Percentiles rank a stretch among this genome's conserved stretches.
Evolutionary conservation across 2,329 filamentous ascomycete genomes (phyloP).

Genomic region (Huntiella moniliformis): DNA sequence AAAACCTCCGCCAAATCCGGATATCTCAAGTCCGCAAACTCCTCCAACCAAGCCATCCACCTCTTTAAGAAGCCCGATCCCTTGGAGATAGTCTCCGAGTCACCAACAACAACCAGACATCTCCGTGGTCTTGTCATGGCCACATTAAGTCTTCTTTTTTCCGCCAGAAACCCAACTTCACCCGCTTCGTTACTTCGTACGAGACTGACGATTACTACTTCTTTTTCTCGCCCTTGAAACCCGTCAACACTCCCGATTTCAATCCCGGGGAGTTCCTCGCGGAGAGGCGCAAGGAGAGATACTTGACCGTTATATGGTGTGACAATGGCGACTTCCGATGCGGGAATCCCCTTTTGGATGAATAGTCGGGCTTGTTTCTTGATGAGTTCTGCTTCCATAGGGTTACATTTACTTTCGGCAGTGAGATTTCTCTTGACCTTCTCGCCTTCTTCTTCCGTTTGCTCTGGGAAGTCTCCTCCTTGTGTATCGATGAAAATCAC

Average conservation of each 20-base stretch:
- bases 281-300: conserved; percentile 59
- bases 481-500: conserved; percentile 93
- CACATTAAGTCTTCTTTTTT: conserved; percentile 84
- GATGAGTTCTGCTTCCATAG: conserved; percentile 72
- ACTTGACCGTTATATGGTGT: conserved; percentile 96
- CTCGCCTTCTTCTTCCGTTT: conserved; percentile 37
- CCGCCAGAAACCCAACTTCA: conserved; percentile 83
- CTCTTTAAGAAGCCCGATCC: conserved; percentile 68
- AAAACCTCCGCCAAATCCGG: conserved; percentile 40
- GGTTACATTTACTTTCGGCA: conserved; percentile 67
- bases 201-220: conserved; percentile 82
- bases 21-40: conserved; percentile 77
- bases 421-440: conserved; percentile 27
- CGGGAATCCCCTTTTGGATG: conserved; percentile 58
- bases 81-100: conserved; percentile 76
- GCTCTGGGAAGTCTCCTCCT: conserved; percentile 78
- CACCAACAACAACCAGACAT: conserved; percentile 77
- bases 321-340: conserved; percentile 78
- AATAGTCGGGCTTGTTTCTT: conserved; percentile 57
- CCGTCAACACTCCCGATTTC: conserved; percentile 95
- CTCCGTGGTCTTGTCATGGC: conserved; percentile 92
- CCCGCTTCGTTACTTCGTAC: conserved; percentile 74
- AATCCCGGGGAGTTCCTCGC: conserved; percentile 63
- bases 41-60: conserved; percentile 86
- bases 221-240: conserved; percentile 93